Base-by-base conservation (phyloP, 164 flowering plant species). In the Taxillus chinensis region DNA sequence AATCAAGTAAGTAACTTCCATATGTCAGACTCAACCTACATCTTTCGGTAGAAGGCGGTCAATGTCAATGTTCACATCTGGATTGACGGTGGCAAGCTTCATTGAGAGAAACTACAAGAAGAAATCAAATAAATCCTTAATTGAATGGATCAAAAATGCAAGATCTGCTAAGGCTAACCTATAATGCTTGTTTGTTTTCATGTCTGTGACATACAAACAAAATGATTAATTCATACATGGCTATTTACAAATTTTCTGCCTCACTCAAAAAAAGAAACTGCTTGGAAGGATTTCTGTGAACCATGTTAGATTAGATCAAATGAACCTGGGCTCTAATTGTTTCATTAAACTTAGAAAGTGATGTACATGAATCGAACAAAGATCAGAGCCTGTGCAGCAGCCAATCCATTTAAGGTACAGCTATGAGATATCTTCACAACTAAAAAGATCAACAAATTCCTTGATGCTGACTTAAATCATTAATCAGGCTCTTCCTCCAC, bases 51-150 rank as follows among this genome's bases (percentile, higher is more conserved):
- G 77, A 62, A 83, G 54, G 57, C 82, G 77, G 16, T 89, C 95
- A 7, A 92, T 65, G 64, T 87, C 92, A 55, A 86, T 66, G 69
- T 83, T 80, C 56, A 90, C 55, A 57, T 85, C 96, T 12, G 98
- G 96, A 75, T 87, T 89, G 67, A 92, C 92, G 54, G 96, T 82
- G 11, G 98, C 89, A 58, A 92, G 89, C 74, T 92, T 92, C 98
- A 92, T 92, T 9, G 98, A 92, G 64, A 89, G 69, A 70, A 89
- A 89, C 95, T 89, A 83, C 76, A 79, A 64, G 46, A 43, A 41
- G 69, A 48, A 48, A 8, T 0, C 51, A 48, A 48, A 14, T 7
- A 48, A 3, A 3, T 3, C 12, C 10, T 48, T 27, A 27, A 27
- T 27, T 27, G 27, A 27, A 27, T 27, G 27, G 27, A 27, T 27